Percentiles rank a stretch among this genome's conserved stretches.
Evolutionary conservation across 106 monocot species (phyloP).

Genomic region (Phalaenopsis equestris): DNA sequence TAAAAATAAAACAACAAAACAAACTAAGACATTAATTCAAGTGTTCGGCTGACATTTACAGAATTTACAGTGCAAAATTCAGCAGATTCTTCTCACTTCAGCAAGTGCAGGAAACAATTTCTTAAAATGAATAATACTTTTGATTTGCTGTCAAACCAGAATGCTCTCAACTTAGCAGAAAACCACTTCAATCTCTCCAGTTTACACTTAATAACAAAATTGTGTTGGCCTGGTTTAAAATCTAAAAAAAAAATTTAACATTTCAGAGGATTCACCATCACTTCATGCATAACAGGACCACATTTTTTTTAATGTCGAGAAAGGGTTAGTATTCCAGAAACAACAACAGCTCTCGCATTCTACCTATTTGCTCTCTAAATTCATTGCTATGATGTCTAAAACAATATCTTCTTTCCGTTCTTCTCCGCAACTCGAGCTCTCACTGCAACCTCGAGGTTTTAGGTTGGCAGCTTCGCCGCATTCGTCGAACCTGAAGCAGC

Average conservation of each 20-base stretch:
- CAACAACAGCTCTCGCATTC: background rate
- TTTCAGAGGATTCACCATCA: background rate
- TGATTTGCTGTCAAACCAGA: background rate
- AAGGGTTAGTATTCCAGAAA: background rate
- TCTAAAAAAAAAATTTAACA: background rate
- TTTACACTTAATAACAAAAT: background rate
- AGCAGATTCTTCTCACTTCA: background rate
- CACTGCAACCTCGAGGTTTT: background rate
- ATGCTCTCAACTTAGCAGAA: background rate
- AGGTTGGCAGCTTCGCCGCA: background rate
- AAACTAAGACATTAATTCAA: too few species aligned
- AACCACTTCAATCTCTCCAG: background rate
- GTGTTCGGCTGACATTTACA: background rate
- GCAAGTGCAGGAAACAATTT: background rate
- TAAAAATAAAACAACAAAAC: too few species aligned
- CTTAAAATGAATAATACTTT: background rate
- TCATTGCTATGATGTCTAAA: background rate
- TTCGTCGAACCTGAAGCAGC: constrained; percentile 34
- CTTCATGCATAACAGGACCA: background rate
- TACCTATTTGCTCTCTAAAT: background rate
- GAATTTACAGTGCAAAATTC: background rate
- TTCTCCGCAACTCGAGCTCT: background rate
- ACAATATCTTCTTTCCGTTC: background rate
- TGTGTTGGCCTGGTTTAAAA: background rate
- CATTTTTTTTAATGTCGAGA: background rate